Evolutionary conservation across 495 filamentous ascomycete species (phyloP).

Genomic region (Parathielavia appendiculata): DNA sequence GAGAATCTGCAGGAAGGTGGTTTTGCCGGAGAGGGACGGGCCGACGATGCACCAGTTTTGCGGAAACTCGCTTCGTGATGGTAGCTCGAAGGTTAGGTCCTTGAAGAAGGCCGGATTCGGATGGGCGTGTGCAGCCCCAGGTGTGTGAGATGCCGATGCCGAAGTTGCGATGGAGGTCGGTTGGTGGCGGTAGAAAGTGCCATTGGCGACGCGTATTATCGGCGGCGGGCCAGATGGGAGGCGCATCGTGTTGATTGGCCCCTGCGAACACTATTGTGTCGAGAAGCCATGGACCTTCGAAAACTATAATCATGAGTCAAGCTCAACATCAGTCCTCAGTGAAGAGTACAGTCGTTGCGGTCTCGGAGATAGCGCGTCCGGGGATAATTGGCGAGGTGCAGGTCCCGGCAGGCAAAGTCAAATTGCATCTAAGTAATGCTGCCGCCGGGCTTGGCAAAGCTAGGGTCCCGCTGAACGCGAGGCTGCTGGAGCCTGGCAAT

Average conservation of each 20-base stretch:
- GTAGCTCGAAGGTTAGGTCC: conserved; percentile 59
- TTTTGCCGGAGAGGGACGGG: conserved; percentile 64
- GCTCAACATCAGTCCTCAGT: not conserved
- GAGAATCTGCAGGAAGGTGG: conserved; percentile 69
- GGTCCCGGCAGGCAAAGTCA: not conserved
- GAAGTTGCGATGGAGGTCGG: conserved; percentile 37
- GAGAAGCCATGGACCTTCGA: conserved; percentile 1
- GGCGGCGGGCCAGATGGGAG: conserved; percentile 40
- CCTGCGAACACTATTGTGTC: not conserved
- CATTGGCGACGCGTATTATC: conserved; percentile 67
- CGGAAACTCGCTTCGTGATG: conserved; percentile 40
- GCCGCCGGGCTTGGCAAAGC: not conserved
- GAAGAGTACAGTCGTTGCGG: not conserved
- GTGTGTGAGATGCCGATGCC: not conserved
- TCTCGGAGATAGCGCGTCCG: conserved; percentile 7
- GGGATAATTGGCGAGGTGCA: not conserved
- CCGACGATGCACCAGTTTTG: conserved; percentile 75
- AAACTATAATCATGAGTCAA: conserved; percentile 6
- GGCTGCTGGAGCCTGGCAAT: conserved; percentile 46
- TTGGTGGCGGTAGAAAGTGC: conserved; percentile 76
- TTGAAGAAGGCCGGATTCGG: conserved; percentile 62
- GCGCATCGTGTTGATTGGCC: conserved; percentile 34
- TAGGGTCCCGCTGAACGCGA: conserved; percentile 19
- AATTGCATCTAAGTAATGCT: conserved; percentile 12
- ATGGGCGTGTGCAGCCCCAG: conserved; percentile 5